Evolutionary conservation across 75 land plant species (phyloP).

Genomic region (Chamaecyparis obtusa): DNA sequence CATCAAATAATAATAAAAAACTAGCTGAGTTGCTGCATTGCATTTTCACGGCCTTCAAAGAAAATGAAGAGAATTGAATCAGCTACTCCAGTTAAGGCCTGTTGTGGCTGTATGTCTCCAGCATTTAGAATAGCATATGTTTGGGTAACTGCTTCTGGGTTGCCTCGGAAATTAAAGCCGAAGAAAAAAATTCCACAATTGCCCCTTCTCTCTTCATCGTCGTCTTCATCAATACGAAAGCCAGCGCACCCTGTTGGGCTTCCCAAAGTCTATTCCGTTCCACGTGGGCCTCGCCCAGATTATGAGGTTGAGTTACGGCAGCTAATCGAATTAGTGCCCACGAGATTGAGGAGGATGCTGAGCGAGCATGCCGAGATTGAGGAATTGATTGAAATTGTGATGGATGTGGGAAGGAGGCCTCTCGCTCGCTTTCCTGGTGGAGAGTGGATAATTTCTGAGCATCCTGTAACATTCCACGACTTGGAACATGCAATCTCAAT

Average conservation of each 20-base stretch:
- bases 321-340: conserved; percentile 72
- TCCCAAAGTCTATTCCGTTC: background rate
- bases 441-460: conserved; percentile 74
- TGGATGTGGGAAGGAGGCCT: conserved; percentile 92
- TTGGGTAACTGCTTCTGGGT: background rate
- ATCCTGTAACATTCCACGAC: conserved; percentile 64
- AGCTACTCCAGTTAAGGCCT: too few relatives aligned
- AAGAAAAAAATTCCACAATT: background rate
- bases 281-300: background rate
- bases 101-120: too few relatives aligned
- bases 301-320: conserved; percentile 49
- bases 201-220: background rate
- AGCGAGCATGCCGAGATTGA: conserved; percentile 54
- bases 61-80: too few relatives aligned
- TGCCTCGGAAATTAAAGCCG: background rate
- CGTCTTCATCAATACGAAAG: background rate
- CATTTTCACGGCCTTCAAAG: too few relatives aligned
- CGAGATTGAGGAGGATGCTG: conserved; percentile 57
- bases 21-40: too few relatives aligned
- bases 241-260: background rate
- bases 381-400: conserved; percentile 79
- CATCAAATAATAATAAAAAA: too few relatives aligned
- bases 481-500: conserved; percentile 72
- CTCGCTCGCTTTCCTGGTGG: conserved; percentile 93
- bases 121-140: too few relatives aligned